Evolutionary conservation across 2,329 filamentous ascomycete species (phyloP).

Genomic region (Fusarium udum): DNA sequence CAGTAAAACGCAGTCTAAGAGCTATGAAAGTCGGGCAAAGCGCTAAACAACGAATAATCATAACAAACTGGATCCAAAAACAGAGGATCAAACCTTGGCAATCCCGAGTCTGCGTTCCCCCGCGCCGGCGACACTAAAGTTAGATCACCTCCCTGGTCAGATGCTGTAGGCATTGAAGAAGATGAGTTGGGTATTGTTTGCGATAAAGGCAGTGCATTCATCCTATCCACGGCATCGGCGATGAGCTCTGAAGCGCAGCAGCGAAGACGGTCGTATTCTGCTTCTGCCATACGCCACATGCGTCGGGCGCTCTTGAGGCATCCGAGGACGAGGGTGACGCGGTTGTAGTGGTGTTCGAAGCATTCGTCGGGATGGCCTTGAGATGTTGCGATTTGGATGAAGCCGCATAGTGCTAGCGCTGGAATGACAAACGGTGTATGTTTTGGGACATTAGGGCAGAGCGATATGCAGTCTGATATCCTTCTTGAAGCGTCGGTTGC

Average conservation of each 20-base stretch:
- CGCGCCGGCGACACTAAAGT: not conserved
- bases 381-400: conserved; percentile 34
- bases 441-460: conserved; percentile 32
- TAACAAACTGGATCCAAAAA: conserved; percentile 22
- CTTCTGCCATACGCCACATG: conserved; percentile 32
- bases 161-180: not conserved
- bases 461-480: conserved; percentile 33
- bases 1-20: not conserved
- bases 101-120: not conserved
- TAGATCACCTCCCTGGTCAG: conserved; percentile 1
- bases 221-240: conserved; percentile 36
- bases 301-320: conserved; percentile 30
- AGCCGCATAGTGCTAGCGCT: conserved; percentile 23
- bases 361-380: conserved; percentile 36
- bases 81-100: conserved; percentile 10
- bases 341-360: conserved; percentile 38
- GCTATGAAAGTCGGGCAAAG: conserved; percentile 19
- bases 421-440: conserved; percentile 36
- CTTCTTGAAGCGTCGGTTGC: conserved; percentile 37
- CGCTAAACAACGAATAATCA: conserved; percentile 17
- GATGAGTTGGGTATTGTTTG: not conserved
- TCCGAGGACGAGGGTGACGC: conserved; percentile 22
- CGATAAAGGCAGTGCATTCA: conserved; percentile 31
- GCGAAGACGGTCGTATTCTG: conserved; percentile 30
- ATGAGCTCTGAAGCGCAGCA: conserved; percentile 27